These are phyloP conservation scores for Suhomyces xylopsoci DNA, from an alignment of 805 yeast genomes.

Conservation along the genomic window DNA sequence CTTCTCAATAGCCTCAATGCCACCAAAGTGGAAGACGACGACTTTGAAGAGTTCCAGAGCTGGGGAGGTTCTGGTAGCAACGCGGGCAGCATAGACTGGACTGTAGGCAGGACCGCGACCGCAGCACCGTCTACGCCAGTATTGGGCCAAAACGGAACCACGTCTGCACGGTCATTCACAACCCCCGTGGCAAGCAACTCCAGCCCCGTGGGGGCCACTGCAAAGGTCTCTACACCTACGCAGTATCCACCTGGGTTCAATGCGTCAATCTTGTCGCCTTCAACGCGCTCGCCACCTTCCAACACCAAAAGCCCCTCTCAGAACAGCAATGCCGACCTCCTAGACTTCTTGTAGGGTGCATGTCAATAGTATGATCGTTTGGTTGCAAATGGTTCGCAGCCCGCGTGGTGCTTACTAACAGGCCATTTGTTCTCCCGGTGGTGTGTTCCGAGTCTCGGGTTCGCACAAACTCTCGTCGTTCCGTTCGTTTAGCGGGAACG, in stretches of 20 bases:
- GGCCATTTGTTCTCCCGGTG: not conserved
- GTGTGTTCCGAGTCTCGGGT: slow-evolving; percentile 1
- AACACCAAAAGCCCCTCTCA: not conserved
- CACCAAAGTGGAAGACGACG: slow-evolving; percentile 22
- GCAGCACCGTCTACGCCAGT: slow-evolving; percentile 2
- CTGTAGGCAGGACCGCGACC: slow-evolving; percentile 4
- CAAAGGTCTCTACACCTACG: slow-evolving; percentile 1
- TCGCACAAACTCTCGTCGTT: slow-evolving; percentile 1
- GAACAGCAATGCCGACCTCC: slow-evolving; percentile 7
- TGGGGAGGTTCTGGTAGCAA: not conserved
- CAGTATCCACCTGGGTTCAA: slow-evolving; percentile 33
- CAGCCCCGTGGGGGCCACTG: not conserved
- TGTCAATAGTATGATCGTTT: not conserved
- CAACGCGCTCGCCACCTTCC: slow-evolving; percentile 6
- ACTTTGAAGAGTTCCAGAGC: slow-evolving; percentile 26
- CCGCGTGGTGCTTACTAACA: not conserved
- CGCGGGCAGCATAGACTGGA: slow-evolving; percentile 14
- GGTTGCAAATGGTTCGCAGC: not conserved
- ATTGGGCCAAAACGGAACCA: not conserved
- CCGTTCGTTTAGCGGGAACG: slow-evolving; percentile 4
- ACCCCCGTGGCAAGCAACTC: not conserved
- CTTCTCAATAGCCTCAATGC: slow-evolving; percentile 25
- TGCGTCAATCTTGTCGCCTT: slow-evolving; percentile 26
- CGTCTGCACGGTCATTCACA: not conserved
- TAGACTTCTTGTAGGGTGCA: slow-evolving; percentile 13